Evolutionary conservation across 768 basidiomycete species (phyloP), one percentile per base, ranked within the genome.

Genomic region (Dentipellis sp.): DNA sequence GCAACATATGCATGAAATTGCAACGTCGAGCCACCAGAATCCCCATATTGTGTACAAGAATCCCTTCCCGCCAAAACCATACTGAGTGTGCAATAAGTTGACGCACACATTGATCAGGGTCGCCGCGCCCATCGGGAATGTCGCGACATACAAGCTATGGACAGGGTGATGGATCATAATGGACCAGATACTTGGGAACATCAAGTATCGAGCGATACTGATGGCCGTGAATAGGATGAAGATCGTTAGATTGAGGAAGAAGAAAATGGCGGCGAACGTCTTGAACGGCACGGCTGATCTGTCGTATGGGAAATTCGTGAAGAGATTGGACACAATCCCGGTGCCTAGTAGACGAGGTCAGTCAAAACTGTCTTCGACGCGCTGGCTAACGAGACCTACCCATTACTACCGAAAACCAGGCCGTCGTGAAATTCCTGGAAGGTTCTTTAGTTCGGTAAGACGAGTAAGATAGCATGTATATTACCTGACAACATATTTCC

Each of bases 261-360:
- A 39, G 17, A 39, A 21, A 5, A 52, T 37, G 51, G 38, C 51
- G 36, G 51, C 23, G 36, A 52, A 14, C 2, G 51, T 17, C 17
- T 38, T 39, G 51, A 36, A 52, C 35, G 16, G 10, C 34, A 23
- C 36, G 10, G 51, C 17, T 9, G 36, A 38, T 2, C n/a, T 35
- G n/a, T 34, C 51, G 19, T 37, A 52, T 4, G 51, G 51, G 36
- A 52, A 52, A 22, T 52, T 52, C n/a, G 17, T 52, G 51, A 52
- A 38, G 12, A 36, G 21, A 17, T 16, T 37, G 16, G 34, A 36
- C 16, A 52, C 51, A 22, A 37, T 37, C 2, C 51, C 51, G 11
- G 51, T 52, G 19, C 51, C 51, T 52, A 23, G 14, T 4, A 38
- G 3, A 19, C 5, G n/a, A 36, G 10, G n/a, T 52, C 34, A 52